These are phyloP conservation scores for Penicillium malachiteum DNA, from an alignment of 495 filamentous ascomycete species.

Conservation along the genomic window DNA sequence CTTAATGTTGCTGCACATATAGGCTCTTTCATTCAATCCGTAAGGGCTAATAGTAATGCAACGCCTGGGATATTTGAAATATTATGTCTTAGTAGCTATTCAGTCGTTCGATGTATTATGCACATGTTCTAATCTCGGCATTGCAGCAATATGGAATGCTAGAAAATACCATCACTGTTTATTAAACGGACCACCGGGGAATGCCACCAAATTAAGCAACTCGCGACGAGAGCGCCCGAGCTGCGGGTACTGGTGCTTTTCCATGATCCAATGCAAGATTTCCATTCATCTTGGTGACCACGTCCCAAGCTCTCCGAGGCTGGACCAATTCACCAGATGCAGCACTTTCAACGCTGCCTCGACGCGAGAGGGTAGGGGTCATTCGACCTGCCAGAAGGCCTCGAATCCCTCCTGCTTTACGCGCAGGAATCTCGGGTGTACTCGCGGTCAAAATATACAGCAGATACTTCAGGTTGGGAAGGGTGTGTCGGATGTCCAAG, in stretches of 20 bases:
- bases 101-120: too few relatives aligned
- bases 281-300: constrained; percentile 33
- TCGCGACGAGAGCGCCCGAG: constrained; percentile 19
- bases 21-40: too few relatives aligned
- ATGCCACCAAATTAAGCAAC: constrained; percentile 16
- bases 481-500: constrained; percentile 83
- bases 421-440: constrained; percentile 69
- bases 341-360: constrained; percentile 41
- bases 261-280: constrained; percentile 23
- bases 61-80: too few relatives aligned
- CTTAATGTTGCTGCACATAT: too few relatives aligned
- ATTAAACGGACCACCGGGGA: neutral
- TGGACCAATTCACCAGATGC: constrained; percentile 33
- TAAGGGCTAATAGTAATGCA: too few relatives aligned
- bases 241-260: constrained; percentile 11
- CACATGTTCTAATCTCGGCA: too few relatives aligned
- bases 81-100: too few relatives aligned
- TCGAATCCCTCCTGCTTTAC: constrained; percentile 75
- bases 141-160: too few relatives aligned
- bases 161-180: too few relatives aligned
- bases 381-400: constrained; percentile 49
- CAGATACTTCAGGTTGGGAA: constrained; percentile 92
- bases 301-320: constrained; percentile 28
- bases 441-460: constrained; percentile 81
- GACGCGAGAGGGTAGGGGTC: constrained; percentile 39